Evolutionary conservation across 495 filamentous ascomycete genomes (phyloP), one percentile per base, ranked within the genome.

Genomic region (Penicillium pancosmium): DNA sequence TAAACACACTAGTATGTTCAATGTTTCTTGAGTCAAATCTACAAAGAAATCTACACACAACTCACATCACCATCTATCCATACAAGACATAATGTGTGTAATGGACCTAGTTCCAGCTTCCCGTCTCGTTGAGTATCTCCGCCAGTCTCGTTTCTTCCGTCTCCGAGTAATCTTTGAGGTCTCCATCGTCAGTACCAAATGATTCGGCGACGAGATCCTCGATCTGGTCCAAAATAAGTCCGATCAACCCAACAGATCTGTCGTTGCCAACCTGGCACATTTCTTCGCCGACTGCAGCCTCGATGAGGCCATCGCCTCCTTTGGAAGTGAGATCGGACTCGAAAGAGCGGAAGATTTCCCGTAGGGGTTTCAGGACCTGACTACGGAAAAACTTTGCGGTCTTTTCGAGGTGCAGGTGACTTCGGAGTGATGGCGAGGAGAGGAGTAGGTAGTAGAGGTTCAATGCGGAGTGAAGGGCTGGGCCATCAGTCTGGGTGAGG

Each of bases 371-470:
- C 2, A 76, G 66, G 15, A 76, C 78, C n/a, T 73, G 54, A 19
- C 49, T 65, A n/a, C 71, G 72, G 69, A 80, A 78, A 58, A 66
- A 73, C 12, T 65, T 48, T 15, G 72, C 65, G 0, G 68, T 73
- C 63, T 76, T 77, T 25, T 74, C 71, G 0, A 81, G 66, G 10
- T 75, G 69, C 6, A 81, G 63, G 11, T 64, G 52, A 10, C 64
- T 33, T 4, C 73, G 68, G 0, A 79, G 68, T 0, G 55, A 43
- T 0, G 68, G 31, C 7, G 76, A 75, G 0, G 73, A 76, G 27
- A 78, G 61, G 15, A 82, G 62, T 7, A 81, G 58, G 59, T 78
- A 81, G 51, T 81, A 76, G 0, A 83, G 68, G 51, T 68, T 82
- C 27, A 83, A 65, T 9, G 75, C 75, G 16, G 76, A 68, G 54